These are phyloP conservation scores for Globisporangium uncinulatum DNA, from an alignment of 352 stramenopile species.

Conservation along the genomic window DNA sequence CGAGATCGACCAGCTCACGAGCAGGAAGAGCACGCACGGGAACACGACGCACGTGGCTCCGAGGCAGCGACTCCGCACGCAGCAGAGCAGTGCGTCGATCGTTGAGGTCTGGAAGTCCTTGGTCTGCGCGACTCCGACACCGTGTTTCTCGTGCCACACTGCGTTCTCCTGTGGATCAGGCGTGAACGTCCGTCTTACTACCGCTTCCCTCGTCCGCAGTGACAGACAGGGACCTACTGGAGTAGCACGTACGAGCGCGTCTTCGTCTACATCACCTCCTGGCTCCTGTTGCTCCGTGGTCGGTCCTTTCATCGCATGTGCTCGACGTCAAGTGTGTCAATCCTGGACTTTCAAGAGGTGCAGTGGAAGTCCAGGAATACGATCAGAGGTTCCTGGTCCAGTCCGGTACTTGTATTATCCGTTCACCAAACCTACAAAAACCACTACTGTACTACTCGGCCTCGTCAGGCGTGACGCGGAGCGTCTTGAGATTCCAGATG, in stretches of 20 bases:
- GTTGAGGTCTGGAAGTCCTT: slow-evolving; percentile 24
- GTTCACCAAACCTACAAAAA: background rate
- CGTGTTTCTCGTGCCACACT: slow-evolving; percentile 57
- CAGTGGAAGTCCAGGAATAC: no score
- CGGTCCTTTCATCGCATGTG: slow-evolving; percentile 5
- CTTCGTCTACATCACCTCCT: slow-evolving; percentile 18
- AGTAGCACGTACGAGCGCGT: slow-evolving; percentile 13
- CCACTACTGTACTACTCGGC: background rate
- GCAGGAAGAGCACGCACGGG: slow-evolving; percentile 47
- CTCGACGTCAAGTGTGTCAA: background rate
- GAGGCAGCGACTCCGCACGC: slow-evolving; percentile 58
- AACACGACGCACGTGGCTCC: slow-evolving; percentile 43
- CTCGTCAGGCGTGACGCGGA: slow-evolving; percentile 23
- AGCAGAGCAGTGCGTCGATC: slow-evolving; percentile 56
- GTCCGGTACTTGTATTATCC: background rate
- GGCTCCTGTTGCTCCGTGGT: slow-evolving; percentile 1
- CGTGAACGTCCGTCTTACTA: no score
- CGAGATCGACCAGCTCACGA: slow-evolving; percentile 36
- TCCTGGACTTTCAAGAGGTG: background rate
- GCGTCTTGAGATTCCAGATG: slow-evolving; percentile 39
- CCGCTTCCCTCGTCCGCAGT: background rate
- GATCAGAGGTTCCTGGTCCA: no score
- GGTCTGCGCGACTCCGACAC: slow-evolving; percentile 6
- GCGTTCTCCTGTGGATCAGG: slow-evolving; percentile 33
- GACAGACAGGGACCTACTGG: background rate